Conservation (phyloP, 352 stramenopile species). For the Phytophthora macrochlamydospora region DNA sequence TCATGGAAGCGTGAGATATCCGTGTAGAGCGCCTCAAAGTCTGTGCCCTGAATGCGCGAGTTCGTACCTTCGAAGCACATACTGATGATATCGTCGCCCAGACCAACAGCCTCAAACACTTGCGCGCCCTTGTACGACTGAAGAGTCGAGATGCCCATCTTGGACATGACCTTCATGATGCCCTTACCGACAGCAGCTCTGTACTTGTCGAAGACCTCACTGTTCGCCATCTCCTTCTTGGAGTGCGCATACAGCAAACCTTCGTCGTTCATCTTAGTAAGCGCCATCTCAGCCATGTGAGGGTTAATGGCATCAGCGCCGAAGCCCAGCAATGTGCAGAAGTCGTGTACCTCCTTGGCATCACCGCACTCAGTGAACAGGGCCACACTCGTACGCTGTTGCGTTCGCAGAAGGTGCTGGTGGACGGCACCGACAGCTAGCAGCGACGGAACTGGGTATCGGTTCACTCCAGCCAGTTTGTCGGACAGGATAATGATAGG, state of each 20-base stretch:
- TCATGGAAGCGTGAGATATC: slow-evolving; percentile 94
- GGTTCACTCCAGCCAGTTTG: slow-evolving; percentile 82
- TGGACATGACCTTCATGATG: slow-evolving; percentile 88
- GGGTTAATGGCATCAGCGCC: slow-evolving; percentile 95
- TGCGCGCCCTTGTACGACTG: slow-evolving; percentile 96
- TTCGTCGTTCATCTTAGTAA: slow-evolving; percentile 96
- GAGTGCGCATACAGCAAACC: slow-evolving; percentile 78
- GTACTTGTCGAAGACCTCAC: slow-evolving; percentile 73
- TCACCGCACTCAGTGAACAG: slow-evolving; percentile 96
- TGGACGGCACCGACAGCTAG: slow-evolving; percentile 95
- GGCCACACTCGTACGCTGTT: slow-evolving; percentile 88
- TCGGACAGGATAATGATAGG: slow-evolving; percentile 94
- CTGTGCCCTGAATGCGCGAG: slow-evolving; percentile 92
- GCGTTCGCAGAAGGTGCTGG: slow-evolving; percentile 94
- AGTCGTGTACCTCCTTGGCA: slow-evolving; percentile 96
- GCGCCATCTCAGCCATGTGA: slow-evolving; percentile 95
- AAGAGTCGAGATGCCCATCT: slow-evolving; percentile 97
- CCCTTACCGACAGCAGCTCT: slow-evolving; percentile 69
- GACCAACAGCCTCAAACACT: slow-evolving; percentile 96
- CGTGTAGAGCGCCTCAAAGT: slow-evolving; percentile 95
- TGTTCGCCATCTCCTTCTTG: slow-evolving; percentile 58
- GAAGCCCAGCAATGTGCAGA: slow-evolving; percentile 93
- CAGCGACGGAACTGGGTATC: slow-evolving; percentile 94
- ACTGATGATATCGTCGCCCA: slow-evolving; percentile 93
- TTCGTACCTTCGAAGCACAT: slow-evolving; percentile 88